Percentiles rank a stretch among this genome's conserved stretches.
These are phyloP conservation scores for Aspergillus steynii DNA, from an alignment of 495 filamentous ascomycete species.

Conservation along the genomic window DNA sequence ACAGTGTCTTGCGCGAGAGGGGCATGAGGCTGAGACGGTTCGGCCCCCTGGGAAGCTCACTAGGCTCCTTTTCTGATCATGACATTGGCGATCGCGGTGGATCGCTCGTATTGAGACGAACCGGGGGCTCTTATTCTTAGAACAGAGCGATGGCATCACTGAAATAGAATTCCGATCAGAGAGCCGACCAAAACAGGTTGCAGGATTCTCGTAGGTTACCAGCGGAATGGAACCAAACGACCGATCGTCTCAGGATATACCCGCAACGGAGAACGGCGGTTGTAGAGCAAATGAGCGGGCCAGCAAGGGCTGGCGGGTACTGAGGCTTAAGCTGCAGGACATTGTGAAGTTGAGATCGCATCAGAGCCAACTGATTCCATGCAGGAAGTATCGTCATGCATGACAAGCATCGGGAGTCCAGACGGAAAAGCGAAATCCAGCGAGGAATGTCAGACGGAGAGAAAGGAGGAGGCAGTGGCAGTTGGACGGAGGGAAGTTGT, in stretches of 20 bases:
- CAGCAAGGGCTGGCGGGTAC: conserved; percentile 2
- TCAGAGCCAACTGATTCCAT: not conserved
- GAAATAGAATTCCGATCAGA: not conserved
- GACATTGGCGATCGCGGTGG: conserved; percentile 2
- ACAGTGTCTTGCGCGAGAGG: not conserved
- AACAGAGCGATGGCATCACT: not conserved
- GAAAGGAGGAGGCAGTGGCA: conserved; percentile 2
- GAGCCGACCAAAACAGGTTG: conserved; percentile 3
- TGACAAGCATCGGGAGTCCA: not conserved
- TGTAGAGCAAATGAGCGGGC: conserved; percentile 10
- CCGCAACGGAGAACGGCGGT: conserved; percentile 7
- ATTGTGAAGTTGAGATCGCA: not conserved
- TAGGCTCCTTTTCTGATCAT: conserved; percentile 9
- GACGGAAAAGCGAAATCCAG: not conserved
- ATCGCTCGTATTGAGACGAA: conserved; percentile 2
- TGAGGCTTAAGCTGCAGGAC: not conserved
- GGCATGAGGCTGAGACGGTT: conserved; percentile 1
- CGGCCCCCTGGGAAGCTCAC: conserved; percentile 7
- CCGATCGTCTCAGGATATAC: conserved; percentile 12
- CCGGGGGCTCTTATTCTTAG: conserved; percentile 13
- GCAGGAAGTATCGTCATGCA: not conserved
- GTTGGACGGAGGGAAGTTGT: not conserved
- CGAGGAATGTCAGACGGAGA: not conserved
- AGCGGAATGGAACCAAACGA: conserved; percentile 15
- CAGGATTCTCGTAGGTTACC: conserved; percentile 16